Conservation (phyloP, 1,284 basidiomycete genomes). For the Trichosporon inkin region DNA sequence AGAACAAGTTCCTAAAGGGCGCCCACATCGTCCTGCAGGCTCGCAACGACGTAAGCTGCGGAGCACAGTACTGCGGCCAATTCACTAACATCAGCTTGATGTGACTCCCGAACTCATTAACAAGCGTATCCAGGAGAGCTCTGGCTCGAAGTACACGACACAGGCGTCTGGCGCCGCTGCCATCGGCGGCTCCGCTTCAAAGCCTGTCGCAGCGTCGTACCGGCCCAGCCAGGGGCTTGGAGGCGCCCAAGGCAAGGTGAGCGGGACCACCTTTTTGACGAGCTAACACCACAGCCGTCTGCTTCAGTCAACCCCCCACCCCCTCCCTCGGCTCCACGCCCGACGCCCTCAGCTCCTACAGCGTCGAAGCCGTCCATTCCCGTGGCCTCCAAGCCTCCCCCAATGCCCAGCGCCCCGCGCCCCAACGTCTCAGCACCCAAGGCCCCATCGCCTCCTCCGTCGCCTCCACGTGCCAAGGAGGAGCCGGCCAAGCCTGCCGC, state of each 20-base stretch:
- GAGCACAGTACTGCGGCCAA: too few relatives aligned
- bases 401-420: conserved; percentile 39
- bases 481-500: conserved; percentile 62
- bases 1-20: conserved; percentile 68
- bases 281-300: conserved; percentile 3
- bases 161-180: conserved; percentile 24
- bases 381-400: conserved; percentile 26
- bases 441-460: conserved; percentile 28
- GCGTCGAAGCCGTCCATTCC: conserved; percentile 13
- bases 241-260: conserved; percentile 43
- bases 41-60: conserved; percentile 68
- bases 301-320: conserved; percentile 28
- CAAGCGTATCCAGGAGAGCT: conserved; percentile 81
- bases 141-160: conserved; percentile 75
- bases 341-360: conserved; percentile 16
- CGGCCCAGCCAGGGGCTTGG: conserved; percentile 45
- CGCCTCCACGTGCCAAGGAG: conserved; percentile 23
- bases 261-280: background rate
- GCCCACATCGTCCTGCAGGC: conserved; percentile 89
- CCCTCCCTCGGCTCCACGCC: conserved; percentile 28
- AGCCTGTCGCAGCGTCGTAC: conserved; percentile 37
- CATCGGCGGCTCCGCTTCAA: conserved; percentile 20
- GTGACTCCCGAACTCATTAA: conserved; percentile 74
- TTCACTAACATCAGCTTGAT: conserved; percentile 59
- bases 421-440: conserved; percentile 48